Base-by-base conservation (phyloP, 495 filamentous ascomycete species). In the Aspergillus haitiensis region DNA sequence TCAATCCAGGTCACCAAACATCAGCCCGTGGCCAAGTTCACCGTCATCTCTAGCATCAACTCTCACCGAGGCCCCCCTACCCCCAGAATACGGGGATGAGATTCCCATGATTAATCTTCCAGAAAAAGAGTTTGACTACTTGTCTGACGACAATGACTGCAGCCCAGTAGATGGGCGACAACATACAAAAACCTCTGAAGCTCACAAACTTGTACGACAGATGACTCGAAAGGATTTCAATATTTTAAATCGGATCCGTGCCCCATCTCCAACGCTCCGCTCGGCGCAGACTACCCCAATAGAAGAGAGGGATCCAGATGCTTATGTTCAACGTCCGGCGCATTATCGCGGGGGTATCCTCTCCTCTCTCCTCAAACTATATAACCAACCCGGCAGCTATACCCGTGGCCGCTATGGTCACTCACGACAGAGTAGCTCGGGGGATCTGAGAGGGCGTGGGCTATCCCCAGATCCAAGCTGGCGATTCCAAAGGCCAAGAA, bases 261-360 rank as follows among this genome's bases (percentile, higher is more conserved):
- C 72, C 55, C 70, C 70, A 0, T 73, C 74, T 50, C 66, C 74
- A 7, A 76, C 76, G 11, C 57, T 79, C 34, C 74, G 75, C 11
- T 89, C 87, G 32, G 86, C 85, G 31, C 78, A 81, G 51, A 71
- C 74, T 10, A 91, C 86, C 8, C 85, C 86, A 11, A 72, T 78
- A 7, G 82, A 85, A 39, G 86, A 87, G 44, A 72, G 78, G 49
- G 78, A 84, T 32, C 77, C 81, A 13, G 84, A 90, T 55, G 78
- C 82, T 46, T 92, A 90, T 64, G 79, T 90, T 6, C 84, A 87
- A 42, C 79, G 79, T 12, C 92, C 90, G 4, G 69, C 80, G 7
- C 81, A 88, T 50, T 94, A 89, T 68, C 88, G 86, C 46, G 85
- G 86, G 39, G 91, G 93, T 33, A 82, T 95, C 46, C 77, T 98